A percentile compares a stretch with the other conserved stretches of the same genome.
phyloP scores from a whole-genome alignment of 2,329 filamentous ascomycete genomes.

The Penicillium sp. region DNA sequence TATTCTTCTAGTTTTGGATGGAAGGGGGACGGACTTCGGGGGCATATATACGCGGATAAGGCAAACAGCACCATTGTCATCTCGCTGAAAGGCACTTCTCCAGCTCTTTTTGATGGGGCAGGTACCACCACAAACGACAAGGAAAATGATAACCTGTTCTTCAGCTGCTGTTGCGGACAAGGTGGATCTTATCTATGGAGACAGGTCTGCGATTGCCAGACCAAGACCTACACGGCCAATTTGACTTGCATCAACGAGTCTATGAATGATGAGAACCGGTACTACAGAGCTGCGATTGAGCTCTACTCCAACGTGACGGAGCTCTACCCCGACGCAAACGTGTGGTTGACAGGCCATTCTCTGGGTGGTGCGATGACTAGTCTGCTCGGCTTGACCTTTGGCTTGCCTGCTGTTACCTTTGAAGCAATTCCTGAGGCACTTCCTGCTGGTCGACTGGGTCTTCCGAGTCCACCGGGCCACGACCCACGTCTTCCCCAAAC shows the following conservation, averaged over 20 bases:
- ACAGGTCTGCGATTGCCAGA: constrained; percentile 90
- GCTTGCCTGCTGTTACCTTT: constrained; percentile 85
- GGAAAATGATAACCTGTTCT: constrained; percentile 95
- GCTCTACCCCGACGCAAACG: constrained; percentile 75
- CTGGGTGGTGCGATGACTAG: constrained; percentile 85
- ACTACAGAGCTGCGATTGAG: constrained; percentile 85
- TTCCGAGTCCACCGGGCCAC: constrained; percentile 78
- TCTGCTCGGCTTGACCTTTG: constrained; percentile 87
- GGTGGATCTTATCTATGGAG: constrained; percentile 87
- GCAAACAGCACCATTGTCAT: constrained; percentile 84
- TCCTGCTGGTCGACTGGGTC: constrained; percentile 75
- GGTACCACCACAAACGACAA: constrained; percentile 98
- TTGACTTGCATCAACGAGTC: constrained; percentile 79
- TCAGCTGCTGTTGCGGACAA: constrained; percentile 95
- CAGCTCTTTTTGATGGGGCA: constrained; percentile 92
- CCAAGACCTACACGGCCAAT: constrained; percentile 84
- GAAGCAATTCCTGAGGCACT: constrained; percentile 90
- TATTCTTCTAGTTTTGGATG: constrained; percentile 88
- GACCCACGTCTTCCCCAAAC: constrained; percentile 69
- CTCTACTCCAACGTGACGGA: constrained; percentile 90
- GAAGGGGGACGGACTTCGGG: constrained; percentile 82
- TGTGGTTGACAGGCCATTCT: constrained; percentile 92
- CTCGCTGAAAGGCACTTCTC: constrained; percentile 85
- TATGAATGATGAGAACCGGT: constrained; percentile 77
- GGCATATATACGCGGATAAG: constrained; percentile 87